These are phyloP conservation scores for Xylariaceae sp. DNA, from an alignment of 2,329 filamentous ascomycete genomes.

Conservation along the genomic window DNA sequence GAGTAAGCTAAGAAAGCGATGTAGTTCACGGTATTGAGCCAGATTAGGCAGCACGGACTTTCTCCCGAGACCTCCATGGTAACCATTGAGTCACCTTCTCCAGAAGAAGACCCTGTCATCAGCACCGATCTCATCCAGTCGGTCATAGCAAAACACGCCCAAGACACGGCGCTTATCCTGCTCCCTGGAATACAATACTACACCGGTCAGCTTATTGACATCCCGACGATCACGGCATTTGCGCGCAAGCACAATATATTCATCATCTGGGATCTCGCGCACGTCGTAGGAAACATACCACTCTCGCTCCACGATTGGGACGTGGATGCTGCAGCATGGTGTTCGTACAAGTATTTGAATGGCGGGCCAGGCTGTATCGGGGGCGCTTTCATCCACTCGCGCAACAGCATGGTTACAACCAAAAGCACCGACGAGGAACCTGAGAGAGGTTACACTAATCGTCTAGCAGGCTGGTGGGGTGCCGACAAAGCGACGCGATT, in stretches of 20 bases:
- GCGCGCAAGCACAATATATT: constrained; percentile 62
- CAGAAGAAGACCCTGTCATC: constrained; percentile 47
- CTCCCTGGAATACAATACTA: constrained; percentile 78
- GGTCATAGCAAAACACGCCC: constrained; percentile 61
- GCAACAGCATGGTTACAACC: constrained; percentile 45
- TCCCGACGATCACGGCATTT: constrained; percentile 64
- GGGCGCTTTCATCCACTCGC: constrained; percentile 67
- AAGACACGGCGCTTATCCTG: constrained; percentile 62
- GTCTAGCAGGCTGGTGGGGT: constrained; percentile 78
- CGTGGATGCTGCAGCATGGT: constrained; percentile 75
- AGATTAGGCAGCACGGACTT: constrained; percentile 64
- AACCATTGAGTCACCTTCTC: constrained; percentile 52
- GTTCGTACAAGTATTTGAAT: constrained; percentile 80
- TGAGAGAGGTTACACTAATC: constrained; percentile 41
- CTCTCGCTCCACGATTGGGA: constrained; percentile 69
- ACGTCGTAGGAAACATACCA: constrained; percentile 72
- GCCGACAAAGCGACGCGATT: constrained; percentile 65
- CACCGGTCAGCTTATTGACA: constrained; percentile 72
- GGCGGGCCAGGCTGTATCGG: constrained; percentile 69
- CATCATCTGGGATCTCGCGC: constrained; percentile 76
- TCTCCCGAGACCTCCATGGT: constrained; percentile 62
- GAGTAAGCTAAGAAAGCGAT: neutral
- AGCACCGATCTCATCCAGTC: constrained; percentile 62
- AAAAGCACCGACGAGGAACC: constrained; percentile 31
- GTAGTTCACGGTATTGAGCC: constrained; percentile 71